Evolutionary conservation across 1,284 basidiomycete species (phyloP).

Genomic region (Microbotryum scabiosae): DNA sequence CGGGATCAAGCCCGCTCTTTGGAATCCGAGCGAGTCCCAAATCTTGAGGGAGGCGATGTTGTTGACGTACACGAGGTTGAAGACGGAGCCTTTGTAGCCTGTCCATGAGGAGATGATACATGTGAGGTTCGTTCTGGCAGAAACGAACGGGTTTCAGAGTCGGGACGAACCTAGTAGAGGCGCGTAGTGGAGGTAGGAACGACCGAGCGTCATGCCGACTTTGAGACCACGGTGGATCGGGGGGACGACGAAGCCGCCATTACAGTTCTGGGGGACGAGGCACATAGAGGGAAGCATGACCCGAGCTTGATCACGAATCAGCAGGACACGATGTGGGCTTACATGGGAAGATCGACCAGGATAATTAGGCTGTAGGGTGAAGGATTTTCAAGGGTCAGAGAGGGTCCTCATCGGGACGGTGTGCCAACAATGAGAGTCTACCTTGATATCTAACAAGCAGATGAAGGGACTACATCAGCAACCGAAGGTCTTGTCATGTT

Average conservation of each 20-base stretch:
- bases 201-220: conserved; percentile 64
- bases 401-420: too few relatives aligned
- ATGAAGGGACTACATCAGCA: too few relatives aligned
- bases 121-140: too few relatives aligned
- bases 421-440: too few relatives aligned
- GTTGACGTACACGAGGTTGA: conserved; percentile 86
- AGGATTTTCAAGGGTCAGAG: neutral
- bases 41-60: conserved; percentile 63
- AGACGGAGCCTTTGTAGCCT: conserved; percentile 78
- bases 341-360: conserved; percentile 88
- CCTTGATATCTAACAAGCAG: too few relatives aligned
- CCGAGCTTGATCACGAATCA: too few relatives aligned
- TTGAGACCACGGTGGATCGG: conserved; percentile 57
- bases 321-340: conserved; percentile 41
- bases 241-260: conserved; percentile 81
- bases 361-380: conserved; percentile 61
- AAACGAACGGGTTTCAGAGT: neutral
- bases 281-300: too few relatives aligned
- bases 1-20: conserved; percentile 72
- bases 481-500: too few relatives aligned
- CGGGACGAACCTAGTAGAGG: conserved; percentile 50
- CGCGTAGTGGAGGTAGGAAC: conserved; percentile 72
- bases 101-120: too few relatives aligned
- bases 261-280: conserved; percentile 56
- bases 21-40: conserved; percentile 81